A percentile compares a stretch with the other conserved stretches of the same genome.
Conservation (phyloP, 305 asterid species). For the Fraxinus paxiana region DNA sequence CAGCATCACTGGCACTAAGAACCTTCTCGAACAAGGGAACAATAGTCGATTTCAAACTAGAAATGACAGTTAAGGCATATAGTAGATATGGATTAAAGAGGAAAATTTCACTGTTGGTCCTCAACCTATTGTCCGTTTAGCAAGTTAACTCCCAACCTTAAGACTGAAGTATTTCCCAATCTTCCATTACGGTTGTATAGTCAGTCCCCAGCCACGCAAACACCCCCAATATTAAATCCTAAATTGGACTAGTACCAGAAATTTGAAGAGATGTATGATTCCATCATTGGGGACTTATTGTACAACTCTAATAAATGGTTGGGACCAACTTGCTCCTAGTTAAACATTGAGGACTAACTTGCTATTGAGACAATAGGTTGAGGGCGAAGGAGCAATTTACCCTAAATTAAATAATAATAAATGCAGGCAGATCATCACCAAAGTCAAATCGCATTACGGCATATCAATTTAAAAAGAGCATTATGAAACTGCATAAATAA, state of each 20-base stretch:
- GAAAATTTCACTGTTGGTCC: neutral
- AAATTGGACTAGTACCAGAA: neutral
- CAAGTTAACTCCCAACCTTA: neutral
- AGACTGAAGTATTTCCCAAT: neutral
- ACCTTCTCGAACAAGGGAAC: constrained; percentile 89
- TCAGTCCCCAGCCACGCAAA: neutral
- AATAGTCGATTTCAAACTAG: constrained; percentile 69
- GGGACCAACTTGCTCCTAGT: neutral
- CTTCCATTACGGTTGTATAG: neutral
- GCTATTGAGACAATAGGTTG: neutral
- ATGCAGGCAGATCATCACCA: neutral
- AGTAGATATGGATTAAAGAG: constrained; percentile 3
- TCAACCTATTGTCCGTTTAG: neutral
- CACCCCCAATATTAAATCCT: neutral
- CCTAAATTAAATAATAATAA: neutral
- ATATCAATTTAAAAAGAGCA: neutral
- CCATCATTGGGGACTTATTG: neutral
- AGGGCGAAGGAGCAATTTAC: neutral
- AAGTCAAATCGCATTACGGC: neutral
- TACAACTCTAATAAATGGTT: neutral
- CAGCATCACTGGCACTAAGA: constrained; percentile 98
- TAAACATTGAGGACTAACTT: neutral
- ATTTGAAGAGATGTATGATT: neutral
- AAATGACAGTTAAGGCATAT: constrained; percentile 43
- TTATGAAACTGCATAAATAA: neutral